Conservation (phyloP, 1,284 basidiomycete species). For the Ustilago tritici region DNA sequence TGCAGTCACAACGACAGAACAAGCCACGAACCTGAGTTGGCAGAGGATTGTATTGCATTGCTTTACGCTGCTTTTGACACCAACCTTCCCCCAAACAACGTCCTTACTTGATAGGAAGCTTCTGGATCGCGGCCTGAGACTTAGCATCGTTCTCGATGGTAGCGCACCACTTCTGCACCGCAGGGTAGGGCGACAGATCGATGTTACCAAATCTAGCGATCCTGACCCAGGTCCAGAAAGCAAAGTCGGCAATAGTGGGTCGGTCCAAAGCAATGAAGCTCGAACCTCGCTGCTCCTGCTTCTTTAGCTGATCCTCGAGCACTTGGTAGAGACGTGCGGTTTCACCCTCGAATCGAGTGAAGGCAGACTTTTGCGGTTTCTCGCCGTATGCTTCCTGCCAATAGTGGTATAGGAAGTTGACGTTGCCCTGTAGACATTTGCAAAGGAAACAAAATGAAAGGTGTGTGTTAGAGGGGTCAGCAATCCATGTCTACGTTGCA, state of each 20-base stretch:
- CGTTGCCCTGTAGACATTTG: slow-evolving; percentile 28
- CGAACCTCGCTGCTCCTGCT: slow-evolving; percentile 51
- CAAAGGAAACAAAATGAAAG: background rate
- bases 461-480: background rate
- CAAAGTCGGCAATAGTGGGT: slow-evolving; percentile 61
- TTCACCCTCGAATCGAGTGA: slow-evolving; percentile 60
- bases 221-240: slow-evolving; percentile 58
- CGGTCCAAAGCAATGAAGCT: slow-evolving; percentile 60
- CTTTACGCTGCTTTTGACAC: background rate
- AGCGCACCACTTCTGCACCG: slow-evolving; percentile 53
- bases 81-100: background rate
- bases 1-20: background rate
- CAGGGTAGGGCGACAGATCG: slow-evolving; percentile 55
- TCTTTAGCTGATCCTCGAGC: slow-evolving; percentile 55
- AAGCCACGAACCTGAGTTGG: background rate
- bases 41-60: background rate
- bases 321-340: slow-evolving; percentile 59
- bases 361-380: slow-evolving; percentile 46
- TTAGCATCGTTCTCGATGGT: slow-evolving; percentile 50
- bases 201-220: slow-evolving; percentile 56
- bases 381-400: slow-evolving; percentile 48
- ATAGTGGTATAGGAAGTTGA: slow-evolving; percentile 41
- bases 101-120: slow-evolving; percentile 45
- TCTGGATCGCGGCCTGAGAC: slow-evolving; percentile 48
- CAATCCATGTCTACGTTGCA: background rate